Evolutionary conservation across 306 rosid genomes (phyloP), one percentile per base, ranked within the genome.

Genomic region (Vigna mungo): DNA sequence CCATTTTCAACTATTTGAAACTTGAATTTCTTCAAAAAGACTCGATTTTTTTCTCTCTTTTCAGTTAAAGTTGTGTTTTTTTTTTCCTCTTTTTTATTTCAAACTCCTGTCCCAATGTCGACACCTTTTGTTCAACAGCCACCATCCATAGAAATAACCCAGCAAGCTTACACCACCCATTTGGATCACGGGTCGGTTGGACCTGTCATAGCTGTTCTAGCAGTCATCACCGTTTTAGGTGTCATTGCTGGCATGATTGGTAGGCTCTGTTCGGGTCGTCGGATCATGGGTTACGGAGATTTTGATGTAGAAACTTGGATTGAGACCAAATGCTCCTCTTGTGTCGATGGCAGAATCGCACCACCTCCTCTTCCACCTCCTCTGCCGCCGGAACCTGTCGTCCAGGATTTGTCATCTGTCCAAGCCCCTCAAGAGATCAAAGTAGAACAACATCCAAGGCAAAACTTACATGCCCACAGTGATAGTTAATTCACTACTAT

Each of bases 231-330:
- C 14, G 72, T 92, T 66, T 85, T 94, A 30, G 98, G 93, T 6
- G 87, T 92, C 78, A 71, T 92, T 0, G 94, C 97, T 0, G 97
- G 86, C 8, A 85, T 94, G 90, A 86, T 94, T 4, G 98, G 98
- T 0, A 77, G 98, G 61, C 88, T 94, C 76, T 94, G 98, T 56
- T 90, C 94, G 17, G 96, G 94, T 75, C 91, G 90, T 32, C 93
- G 87, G 61, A 79, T 91, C 84, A 86, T 90, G 87, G 97, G 98
- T 58, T 77, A 83, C 12, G 88, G 83, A 0, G 86, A 84, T 18
- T 86, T 84, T 86, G 93, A 91, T 83, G 47, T 94, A 59, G 92
- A 94, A 64, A 82, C 84, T 10, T 94, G 98, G 97, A 64, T 91
- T 25, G 93, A 94, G 82, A 81, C 84, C 30, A 92, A 92, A 86